Conservation (phyloP, 2,329 filamentous ascomycete species). For the Nemania serpens region DNA sequence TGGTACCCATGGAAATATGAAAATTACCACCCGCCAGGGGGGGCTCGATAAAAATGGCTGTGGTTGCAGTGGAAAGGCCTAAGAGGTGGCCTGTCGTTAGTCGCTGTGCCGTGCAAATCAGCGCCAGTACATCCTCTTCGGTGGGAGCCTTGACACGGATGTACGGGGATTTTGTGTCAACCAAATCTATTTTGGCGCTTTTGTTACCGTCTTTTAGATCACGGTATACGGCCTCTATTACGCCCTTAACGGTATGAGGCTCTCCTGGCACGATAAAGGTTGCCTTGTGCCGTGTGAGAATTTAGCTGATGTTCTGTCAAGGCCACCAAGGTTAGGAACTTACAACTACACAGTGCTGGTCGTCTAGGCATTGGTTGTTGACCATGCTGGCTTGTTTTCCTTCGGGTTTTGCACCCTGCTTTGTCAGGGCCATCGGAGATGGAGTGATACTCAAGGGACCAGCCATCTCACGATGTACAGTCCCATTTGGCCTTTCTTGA, state of each 20-base stretch:
- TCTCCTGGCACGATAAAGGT: conserved; percentile 16
- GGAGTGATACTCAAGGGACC: background rate
- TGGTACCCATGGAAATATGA: conserved; percentile 23
- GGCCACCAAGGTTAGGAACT: background rate
- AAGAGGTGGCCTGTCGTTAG: conserved; percentile 22
- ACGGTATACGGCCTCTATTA: conserved; percentile 13
- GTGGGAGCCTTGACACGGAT: conserved; percentile 27
- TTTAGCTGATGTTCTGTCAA: conserved; percentile 3
- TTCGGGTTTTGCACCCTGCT: background rate
- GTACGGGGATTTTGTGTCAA: conserved; percentile 17
- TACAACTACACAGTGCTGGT: conserved; percentile 5
- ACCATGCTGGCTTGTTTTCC: background rate
- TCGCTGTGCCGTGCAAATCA: conserved; percentile 27
- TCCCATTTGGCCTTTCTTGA: background rate
- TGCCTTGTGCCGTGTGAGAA: conserved; percentile 7
- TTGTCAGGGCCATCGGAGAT: conserved; percentile 9
- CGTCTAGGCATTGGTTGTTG: background rate
- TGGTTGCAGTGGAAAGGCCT: background rate
- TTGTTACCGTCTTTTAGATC: conserved; percentile 52
- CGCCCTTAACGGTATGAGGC: background rate
- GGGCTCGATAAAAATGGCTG: conserved; percentile 33
- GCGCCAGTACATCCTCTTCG: conserved; percentile 18
- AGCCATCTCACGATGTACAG: background rate
- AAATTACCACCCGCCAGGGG: conserved; percentile 20
- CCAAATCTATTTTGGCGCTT: conserved; percentile 21